A percentile compares a stretch with the other conserved stretches of the same genome.
phyloP scores from a whole-genome alignment of 2,329 filamentous ascomycete species.

The Pseudocercospora fijiensis region DNA sequence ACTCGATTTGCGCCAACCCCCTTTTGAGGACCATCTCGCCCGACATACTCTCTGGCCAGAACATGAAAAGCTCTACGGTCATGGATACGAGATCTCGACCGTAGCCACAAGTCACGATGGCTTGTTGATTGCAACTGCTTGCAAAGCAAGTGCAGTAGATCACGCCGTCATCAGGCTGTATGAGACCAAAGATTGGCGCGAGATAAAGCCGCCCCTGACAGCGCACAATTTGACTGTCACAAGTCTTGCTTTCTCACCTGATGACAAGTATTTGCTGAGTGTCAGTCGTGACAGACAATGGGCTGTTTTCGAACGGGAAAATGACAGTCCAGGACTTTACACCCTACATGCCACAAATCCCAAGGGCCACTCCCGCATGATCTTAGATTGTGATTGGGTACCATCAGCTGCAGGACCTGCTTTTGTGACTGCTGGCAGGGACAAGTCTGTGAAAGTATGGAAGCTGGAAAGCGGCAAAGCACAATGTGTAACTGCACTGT shows the following conservation, averaged over 20 bases:
- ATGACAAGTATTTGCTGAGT: conserved; percentile 75
- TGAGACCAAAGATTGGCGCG: conserved; percentile 82
- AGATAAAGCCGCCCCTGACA: conserved; percentile 77
- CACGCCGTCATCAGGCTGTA: conserved; percentile 93
- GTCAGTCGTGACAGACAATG: conserved; percentile 91
- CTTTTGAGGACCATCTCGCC: conserved; percentile 84
- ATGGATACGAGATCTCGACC: conserved; percentile 94
- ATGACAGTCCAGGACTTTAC: conserved; percentile 50
- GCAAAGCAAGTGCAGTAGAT: conserved; percentile 86
- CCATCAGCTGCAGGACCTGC: conserved; percentile 48
- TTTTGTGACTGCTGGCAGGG: conserved; percentile 87
- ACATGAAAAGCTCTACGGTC: conserved; percentile 92
- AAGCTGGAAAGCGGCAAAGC: conserved; percentile 31
- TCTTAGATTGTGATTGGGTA: conserved; percentile 83
- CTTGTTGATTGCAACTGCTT: conserved; percentile 80
- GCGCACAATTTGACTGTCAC: conserved; percentile 86
- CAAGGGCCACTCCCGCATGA: conserved; percentile 90
- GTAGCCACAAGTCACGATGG: conserved; percentile 76
- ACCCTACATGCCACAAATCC: conserved; percentile 63
- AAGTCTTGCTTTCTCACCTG: conserved; percentile 72
- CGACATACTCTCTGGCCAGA: conserved; percentile 95
- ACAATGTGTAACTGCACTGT: conserved; percentile 29
- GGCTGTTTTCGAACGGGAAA: conserved; percentile 68
- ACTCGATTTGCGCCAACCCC: conserved; percentile 69
- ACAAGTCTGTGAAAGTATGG: conserved; percentile 74